These are phyloP conservation scores for Cutaneotrichosporon sp. DNA, from an alignment of 1,284 basidiomycete genomes.

Conservation along the genomic window DNA sequence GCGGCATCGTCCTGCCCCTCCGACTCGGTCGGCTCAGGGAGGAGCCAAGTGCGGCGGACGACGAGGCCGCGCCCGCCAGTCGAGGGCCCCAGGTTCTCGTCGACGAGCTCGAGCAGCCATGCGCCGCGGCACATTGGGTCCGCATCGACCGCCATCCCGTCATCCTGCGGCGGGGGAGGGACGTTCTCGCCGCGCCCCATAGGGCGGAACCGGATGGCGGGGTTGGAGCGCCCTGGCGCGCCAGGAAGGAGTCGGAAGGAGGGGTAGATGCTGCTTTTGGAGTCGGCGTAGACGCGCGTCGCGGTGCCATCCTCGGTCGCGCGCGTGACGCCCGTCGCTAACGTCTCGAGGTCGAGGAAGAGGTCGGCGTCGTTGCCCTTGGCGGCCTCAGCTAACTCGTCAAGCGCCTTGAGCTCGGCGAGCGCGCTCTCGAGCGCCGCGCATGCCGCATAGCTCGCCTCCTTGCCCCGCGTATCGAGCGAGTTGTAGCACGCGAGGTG, in stretches of 20 bases:
- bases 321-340: slow-evolving; percentile 20
- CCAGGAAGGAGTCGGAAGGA: slow-evolving; percentile 20
- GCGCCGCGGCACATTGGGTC: slow-evolving; percentile 13
- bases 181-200: slow-evolving; percentile 16
- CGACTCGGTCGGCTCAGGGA: slow-evolving; percentile 9
- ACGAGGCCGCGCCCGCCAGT: slow-evolving; percentile 28
- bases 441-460: slow-evolving; percentile 9
- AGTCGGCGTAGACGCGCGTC: slow-evolving; percentile 11
- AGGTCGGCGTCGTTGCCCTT: slow-evolving; percentile 24
- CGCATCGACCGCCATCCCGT: slow-evolving; percentile 12
- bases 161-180: slow-evolving; percentile 12
- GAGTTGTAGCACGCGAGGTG: slow-evolving; percentile 40
- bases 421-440: slow-evolving; percentile 32
- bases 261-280: slow-evolving; percentile 17
- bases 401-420: slow-evolving; percentile 39
- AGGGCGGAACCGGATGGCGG: slow-evolving; percentile 20
- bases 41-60: slow-evolving; percentile 37
- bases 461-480: slow-evolving; percentile 10
- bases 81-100: slow-evolving; percentile 8
- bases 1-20: slow-evolving; percentile 7
- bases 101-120: slow-evolving; percentile 21
- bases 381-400: slow-evolving; percentile 30
- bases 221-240: slow-evolving; percentile 9
- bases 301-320: slow-evolving; percentile 4
- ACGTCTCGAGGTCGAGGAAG: slow-evolving; percentile 41